Base-by-base conservation (phyloP, 208 protist genomes). In the Leishmania amazonensis region DNA sequence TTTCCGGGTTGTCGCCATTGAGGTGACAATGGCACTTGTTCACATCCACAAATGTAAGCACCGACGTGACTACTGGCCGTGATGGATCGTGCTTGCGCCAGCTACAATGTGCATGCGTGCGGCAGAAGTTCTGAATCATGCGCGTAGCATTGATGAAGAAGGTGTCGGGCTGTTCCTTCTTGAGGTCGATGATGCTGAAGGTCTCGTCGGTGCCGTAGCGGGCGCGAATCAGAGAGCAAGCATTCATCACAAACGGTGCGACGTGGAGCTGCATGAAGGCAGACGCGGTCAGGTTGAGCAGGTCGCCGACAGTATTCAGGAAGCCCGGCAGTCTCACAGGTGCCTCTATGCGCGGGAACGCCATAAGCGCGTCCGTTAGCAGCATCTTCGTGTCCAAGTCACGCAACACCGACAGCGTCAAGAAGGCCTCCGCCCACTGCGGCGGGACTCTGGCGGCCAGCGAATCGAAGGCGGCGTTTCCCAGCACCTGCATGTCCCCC, bases 81-180 rank as follows among this genome's bases (percentile, higher is more conserved):
- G 81, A 90, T 5, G 89, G 89, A 84, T 97, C 91, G 81, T 96
- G 89, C 86, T 96, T 96, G 62, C 94, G 90, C 94, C 94, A 97
- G 74, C 94, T 97, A 72, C 81, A 90, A 85, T 97, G 91, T 0
- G 93, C 92, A 65, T 93, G 85, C 31, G 54, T n/a, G 6, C 45
- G 53, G 64, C 86, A 81, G 77, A 94, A 93, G 62, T 78, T 78
- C 45, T 86, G 24, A 75, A 96, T 95, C 75, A 92, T 83, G 71
- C 60, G 58, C 40, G 90, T 90, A 5, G 90, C 83, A 4, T 72
- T 40, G 38, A 24, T 75, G 73, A 96, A 91, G 80, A 96, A 96
- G 8, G 89, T 93, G 28, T 78, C 60, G 62, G 83, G 70, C 3
- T 81, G 77, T 79, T 95, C 90, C 72, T 91, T 92, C 51, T 85